Percentiles rank a stretch among this genome's conserved stretches.
These are phyloP conservation scores for Aspergillus sclerotiicarbonarius DNA, from an alignment of 495 filamentous ascomycete genomes.

Conservation along the genomic window DNA sequence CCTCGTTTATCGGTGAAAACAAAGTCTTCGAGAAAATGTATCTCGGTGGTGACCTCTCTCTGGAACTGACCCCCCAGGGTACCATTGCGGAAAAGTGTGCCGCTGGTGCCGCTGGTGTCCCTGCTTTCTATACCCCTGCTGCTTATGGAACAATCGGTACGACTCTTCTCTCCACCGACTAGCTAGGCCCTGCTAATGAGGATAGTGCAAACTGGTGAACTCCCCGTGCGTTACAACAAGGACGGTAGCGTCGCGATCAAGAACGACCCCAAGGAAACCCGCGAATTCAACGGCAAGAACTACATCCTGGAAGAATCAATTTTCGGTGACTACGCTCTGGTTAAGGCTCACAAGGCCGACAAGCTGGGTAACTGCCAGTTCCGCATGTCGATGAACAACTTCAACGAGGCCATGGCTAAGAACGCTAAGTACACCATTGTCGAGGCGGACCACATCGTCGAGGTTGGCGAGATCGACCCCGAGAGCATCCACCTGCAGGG, in stretches of 20 bases:
- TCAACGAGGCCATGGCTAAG: constrained; percentile 86
- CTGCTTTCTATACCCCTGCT: constrained; percentile 88
- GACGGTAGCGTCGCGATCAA: constrained; percentile 71
- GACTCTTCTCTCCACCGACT: neutral
- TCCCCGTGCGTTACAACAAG: constrained; percentile 75
- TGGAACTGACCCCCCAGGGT: constrained; percentile 86
- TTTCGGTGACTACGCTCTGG: constrained; percentile 81
- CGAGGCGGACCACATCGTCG: constrained; percentile 85
- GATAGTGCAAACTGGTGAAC: constrained; percentile 73
- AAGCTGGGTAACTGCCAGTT: constrained; percentile 88
- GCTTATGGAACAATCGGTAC: constrained; percentile 72
- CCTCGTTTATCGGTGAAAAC: constrained; percentile 86
- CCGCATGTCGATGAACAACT: constrained; percentile 80
- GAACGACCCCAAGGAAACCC: constrained; percentile 76
- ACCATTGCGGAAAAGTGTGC: constrained; percentile 84
- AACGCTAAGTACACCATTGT: constrained; percentile 86
- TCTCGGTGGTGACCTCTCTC: constrained; percentile 72
- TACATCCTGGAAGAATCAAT: constrained; percentile 84
- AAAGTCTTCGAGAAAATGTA: constrained; percentile 87
- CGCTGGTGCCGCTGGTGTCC: constrained; percentile 79
- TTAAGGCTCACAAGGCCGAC: constrained; percentile 86
- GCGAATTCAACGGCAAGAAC: constrained; percentile 77
- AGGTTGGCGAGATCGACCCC: constrained; percentile 72
- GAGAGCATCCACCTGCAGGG: constrained; percentile 78
- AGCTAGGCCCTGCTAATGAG: neutral